These are phyloP conservation scores for Mycena galericulata DNA, from an alignment of 768 basidiomycete species.

Conservation along the genomic window DNA sequence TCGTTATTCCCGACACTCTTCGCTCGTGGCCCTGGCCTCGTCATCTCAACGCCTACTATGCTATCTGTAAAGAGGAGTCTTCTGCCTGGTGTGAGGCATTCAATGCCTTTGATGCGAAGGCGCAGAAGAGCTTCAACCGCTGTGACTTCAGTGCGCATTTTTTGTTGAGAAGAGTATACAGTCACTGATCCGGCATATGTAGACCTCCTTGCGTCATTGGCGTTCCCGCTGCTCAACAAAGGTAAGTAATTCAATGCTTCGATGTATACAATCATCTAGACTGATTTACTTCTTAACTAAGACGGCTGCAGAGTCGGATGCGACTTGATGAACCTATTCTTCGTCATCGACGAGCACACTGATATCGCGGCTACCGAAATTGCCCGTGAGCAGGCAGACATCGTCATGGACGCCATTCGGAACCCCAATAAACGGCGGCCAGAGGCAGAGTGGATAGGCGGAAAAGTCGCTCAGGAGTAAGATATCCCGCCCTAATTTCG, in stretches of 20 bases:
- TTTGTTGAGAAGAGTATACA: background rate
- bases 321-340: constrained; percentile 65
- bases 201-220: constrained; percentile 55
- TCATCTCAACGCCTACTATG: constrained; percentile 52
- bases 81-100: constrained; percentile 53
- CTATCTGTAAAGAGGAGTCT: constrained; percentile 48
- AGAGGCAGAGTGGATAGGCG: constrained; percentile 50
- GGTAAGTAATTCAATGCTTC: constrained; percentile 39
- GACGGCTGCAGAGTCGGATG: constrained; percentile 51
- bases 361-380: constrained; percentile 50
- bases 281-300: constrained; percentile 3
- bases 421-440: constrained; percentile 51
- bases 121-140: constrained; percentile 53
- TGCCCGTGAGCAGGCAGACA: constrained; percentile 46
- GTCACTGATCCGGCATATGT: background rate
- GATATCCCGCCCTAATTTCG: background rate
- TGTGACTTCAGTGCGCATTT: constrained; percentile 54
- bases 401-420: constrained; percentile 55
- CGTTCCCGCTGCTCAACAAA: constrained; percentile 48
- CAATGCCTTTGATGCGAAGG: constrained; percentile 47
- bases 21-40: constrained; percentile 59
- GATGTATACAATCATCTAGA: too few relatives aligned
- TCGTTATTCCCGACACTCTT: constrained; percentile 52
- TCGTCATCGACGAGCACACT: constrained; percentile 63
- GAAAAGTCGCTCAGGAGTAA: constrained; percentile 47